Percentiles rank a stretch among this genome's conserved stretches.
Evolutionary conservation across 805 yeast species (phyloP).

Genomic region (Candida caryicola): DNA sequence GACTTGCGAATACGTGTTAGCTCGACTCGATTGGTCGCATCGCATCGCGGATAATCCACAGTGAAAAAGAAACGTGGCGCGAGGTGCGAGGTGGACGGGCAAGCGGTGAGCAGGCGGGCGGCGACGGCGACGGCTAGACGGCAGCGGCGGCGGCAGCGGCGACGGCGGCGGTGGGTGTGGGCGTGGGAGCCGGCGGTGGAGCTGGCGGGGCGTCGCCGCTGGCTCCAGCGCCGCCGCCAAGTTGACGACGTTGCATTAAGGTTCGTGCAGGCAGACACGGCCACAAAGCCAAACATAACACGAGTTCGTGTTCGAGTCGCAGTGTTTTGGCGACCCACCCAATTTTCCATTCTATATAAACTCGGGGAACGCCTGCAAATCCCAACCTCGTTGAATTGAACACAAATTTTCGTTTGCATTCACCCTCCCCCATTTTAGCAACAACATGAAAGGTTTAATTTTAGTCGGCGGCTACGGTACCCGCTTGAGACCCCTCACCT

Average conservation of each 20-base stretch:
- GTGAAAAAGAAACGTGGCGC: neutral
- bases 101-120: too few relatives aligned
- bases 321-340: too few relatives aligned
- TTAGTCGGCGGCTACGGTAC: constrained; percentile 99
- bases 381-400: neutral
- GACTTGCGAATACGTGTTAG: neutral
- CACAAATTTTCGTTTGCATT: neutral
- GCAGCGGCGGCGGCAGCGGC: too few relatives aligned
- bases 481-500: constrained; percentile 96
- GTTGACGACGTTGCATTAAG: too few relatives aligned
- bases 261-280: too few relatives aligned
- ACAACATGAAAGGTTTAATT: constrained; percentile 86
- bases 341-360: neutral
- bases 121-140: too few relatives aligned
- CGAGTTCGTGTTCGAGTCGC: neutral
- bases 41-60: neutral
- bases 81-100: too few relatives aligned
- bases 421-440: neutral
- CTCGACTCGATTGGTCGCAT: neutral
- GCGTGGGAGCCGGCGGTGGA: too few relatives aligned
- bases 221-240: too few relatives aligned
- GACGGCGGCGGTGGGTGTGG: too few relatives aligned
- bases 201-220: too few relatives aligned
- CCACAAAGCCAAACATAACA: neutral
- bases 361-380: neutral